A percentile compares a stretch with the other conserved stretches of the same genome.
phyloP scores from a whole-genome alignment of 805 yeast species.

The Nakazawaea peltata region DNA sequence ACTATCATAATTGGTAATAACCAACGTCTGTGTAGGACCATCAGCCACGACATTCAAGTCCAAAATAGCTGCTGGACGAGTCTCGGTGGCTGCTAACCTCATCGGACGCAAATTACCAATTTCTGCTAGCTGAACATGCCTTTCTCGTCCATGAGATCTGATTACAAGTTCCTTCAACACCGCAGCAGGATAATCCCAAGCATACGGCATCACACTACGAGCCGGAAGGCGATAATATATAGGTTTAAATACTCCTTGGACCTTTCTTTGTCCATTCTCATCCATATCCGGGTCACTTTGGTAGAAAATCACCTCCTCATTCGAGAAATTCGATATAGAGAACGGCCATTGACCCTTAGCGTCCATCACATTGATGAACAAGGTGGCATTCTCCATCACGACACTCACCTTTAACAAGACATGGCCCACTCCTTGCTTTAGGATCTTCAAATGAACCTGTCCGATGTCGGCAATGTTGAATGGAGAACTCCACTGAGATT shows the following conservation, averaged over 20 bases:
- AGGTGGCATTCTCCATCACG: slow-evolving; percentile 69
- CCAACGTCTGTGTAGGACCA: slow-evolving; percentile 87
- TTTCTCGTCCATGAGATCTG: slow-evolving; percentile 62
- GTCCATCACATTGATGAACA: slow-evolving; percentile 66
- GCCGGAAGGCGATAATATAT: slow-evolving; percentile 77
- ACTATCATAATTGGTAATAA: slow-evolving; percentile 77
- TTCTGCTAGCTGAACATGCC: slow-evolving; percentile 82
- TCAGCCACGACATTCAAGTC: slow-evolving; percentile 93
- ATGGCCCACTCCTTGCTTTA: slow-evolving; percentile 58
- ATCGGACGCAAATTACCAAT: slow-evolving; percentile 89
- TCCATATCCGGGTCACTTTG: slow-evolving; percentile 72
- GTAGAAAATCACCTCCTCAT: slow-evolving; percentile 76
- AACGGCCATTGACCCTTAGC: slow-evolving; percentile 87
- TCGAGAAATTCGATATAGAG: slow-evolving; percentile 84
- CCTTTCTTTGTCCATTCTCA: slow-evolving; percentile 44
- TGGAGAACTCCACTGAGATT: slow-evolving; percentile 79
- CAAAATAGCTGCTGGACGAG: slow-evolving; percentile 40
- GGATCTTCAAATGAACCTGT: slow-evolving; percentile 63
- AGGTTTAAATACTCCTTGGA: slow-evolving; percentile 60
- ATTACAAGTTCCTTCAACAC: slow-evolving; percentile 70
- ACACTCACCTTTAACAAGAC: slow-evolving; percentile 65
- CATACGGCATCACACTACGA: slow-evolving; percentile 92
- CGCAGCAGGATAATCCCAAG: slow-evolving; percentile 97
- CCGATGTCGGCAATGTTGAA: slow-evolving; percentile 83
- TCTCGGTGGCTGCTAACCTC: slow-evolving; percentile 49